Conservation (phyloP, 2,329 filamentous ascomycete species). For the Cladosporium sp. region DNA sequence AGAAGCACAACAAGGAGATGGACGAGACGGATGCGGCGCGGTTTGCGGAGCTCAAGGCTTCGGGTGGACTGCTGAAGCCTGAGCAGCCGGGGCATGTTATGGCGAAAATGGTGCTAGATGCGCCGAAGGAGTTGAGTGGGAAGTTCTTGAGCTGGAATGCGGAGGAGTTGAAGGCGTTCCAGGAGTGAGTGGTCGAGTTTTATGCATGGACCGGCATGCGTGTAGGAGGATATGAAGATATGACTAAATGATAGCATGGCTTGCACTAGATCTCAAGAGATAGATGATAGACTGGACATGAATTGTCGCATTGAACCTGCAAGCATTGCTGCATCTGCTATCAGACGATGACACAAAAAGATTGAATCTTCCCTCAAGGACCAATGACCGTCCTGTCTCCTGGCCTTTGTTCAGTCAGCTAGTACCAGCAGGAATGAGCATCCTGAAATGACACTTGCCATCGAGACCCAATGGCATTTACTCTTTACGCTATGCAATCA, state of each 20-base stretch:
- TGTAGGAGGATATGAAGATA: neutral
- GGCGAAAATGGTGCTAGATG: slow-evolving; percentile 70
- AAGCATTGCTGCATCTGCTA: neutral
- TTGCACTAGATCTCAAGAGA: neutral
- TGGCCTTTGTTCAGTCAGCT: neutral
- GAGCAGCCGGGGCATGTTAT: slow-evolving; percentile 87
- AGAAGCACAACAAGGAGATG: slow-evolving; percentile 65
- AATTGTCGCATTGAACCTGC: neutral
- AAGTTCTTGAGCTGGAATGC: slow-evolving; percentile 65
- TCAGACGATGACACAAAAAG: neutral
- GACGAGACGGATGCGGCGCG: slow-evolving; percentile 57
- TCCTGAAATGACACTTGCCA: neutral
- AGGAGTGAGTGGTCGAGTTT: slow-evolving; percentile 24
- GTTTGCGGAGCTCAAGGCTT: slow-evolving; percentile 69
- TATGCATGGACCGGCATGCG: neutral
- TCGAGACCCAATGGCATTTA: neutral
- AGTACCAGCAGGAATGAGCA: neutral
- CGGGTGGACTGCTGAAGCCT: slow-evolving; percentile 72
- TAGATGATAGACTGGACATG: neutral
- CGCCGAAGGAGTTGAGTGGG: slow-evolving; percentile 68
- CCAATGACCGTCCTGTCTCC: neutral
- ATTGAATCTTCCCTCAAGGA: neutral
- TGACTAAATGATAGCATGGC: neutral
- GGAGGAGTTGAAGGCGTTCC: slow-evolving; percentile 35
- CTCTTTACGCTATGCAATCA: no score